Evolutionary conservation across 139 green algal species (phyloP), one percentile per base, ranked within the genome.

Genomic region (Limnomonas spitsbergensis): DNA sequence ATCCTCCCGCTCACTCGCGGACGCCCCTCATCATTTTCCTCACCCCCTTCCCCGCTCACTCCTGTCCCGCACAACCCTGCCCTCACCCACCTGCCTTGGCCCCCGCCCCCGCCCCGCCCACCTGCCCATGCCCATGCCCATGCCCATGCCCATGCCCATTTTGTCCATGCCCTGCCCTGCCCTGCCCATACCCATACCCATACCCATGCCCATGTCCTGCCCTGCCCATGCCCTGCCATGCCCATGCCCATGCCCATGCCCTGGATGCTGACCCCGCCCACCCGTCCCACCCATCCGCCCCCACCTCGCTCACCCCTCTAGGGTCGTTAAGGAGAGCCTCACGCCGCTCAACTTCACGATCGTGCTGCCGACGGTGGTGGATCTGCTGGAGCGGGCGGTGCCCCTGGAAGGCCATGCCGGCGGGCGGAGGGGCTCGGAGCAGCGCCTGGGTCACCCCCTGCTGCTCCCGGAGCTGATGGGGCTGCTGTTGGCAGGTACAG

Each of bases 351-450:
- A 91, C 80, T 91, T 83, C 72, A 69, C 81, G 29, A 77, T 83
- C 6, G 82, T 87, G 26, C 72, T 91, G 72, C 82, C 87, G 66
- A 88, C 88, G 4, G 78, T 77, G 34, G 83, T 90, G 14, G 82
- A 84, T 53, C 83, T 94, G 38, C 53, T 93, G 40, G 90, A 94
- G 68, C 78, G 83, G 26, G 83, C 86, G 27, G 80, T 84, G 1
- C 81, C 81, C 0, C 53, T 34, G 26, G 73, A 31, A 2, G 78
- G 75, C 72, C 54, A 72, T 20, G 1, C 47, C n/a, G 32, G 4
- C 29, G 38, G n/a, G 0, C 35, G 1, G 3, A 34, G 67, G 37
- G 77, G 42, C 47, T 47, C 14, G n/a, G 69, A 54, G 53, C 53
- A 82, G 82, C 78, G 77, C 31, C 52, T 29, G 1, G 75, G 78